phyloP scores from a whole-genome alignment of 2,329 filamentous ascomycete species.

The Calycina marina region DNA sequence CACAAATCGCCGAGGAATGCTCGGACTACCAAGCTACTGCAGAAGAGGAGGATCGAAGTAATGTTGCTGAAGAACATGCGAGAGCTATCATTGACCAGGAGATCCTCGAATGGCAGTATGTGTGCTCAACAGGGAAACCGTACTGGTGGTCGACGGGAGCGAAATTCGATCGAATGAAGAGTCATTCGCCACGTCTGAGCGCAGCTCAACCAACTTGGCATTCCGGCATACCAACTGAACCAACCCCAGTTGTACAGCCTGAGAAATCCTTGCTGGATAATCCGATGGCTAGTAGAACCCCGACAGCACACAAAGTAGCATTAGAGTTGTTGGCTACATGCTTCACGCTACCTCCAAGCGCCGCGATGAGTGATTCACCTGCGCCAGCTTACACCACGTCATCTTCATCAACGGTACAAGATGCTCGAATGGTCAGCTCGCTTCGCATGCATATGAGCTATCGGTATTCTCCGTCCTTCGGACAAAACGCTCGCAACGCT shows the following conservation, averaged over 20 bases:
- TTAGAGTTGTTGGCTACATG: constrained; percentile 20
- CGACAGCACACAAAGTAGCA: too few relatives aligned
- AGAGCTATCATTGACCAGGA: constrained; percentile 19
- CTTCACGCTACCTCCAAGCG: constrained; percentile 19
- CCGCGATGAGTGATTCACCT: constrained; percentile 1
- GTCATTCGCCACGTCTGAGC: too few relatives aligned
- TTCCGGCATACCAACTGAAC: too few relatives aligned
- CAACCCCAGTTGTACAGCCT: too few relatives aligned
- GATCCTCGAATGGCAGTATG: constrained; percentile 21
- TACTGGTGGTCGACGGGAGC: constrained; percentile 22
- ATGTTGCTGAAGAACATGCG: constrained; percentile 9
- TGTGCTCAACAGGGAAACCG: constrained; percentile 18
- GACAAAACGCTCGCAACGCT: constrained; percentile 19
- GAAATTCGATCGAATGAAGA: too few relatives aligned
- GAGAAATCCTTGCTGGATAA: too few relatives aligned
- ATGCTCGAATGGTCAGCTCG: constrained; percentile 20
- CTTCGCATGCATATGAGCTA: constrained; percentile 21
- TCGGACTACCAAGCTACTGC: constrained; percentile 4
- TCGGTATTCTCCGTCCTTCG: constrained; percentile 21
- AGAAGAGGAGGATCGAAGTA: constrained; percentile 1
- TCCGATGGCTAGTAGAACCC: too few relatives aligned
- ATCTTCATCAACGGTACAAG: constrained; percentile 5
- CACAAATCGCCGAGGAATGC: constrained; percentile 7
- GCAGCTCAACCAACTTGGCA: too few relatives aligned
- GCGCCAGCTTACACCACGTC: not conserved